Percentiles rank a stretch among this genome's conserved stretches.
Evolutionary conservation across 495 filamentous ascomycete genomes (phyloP).

Genomic region (Talaromyces stipitatus): DNA sequence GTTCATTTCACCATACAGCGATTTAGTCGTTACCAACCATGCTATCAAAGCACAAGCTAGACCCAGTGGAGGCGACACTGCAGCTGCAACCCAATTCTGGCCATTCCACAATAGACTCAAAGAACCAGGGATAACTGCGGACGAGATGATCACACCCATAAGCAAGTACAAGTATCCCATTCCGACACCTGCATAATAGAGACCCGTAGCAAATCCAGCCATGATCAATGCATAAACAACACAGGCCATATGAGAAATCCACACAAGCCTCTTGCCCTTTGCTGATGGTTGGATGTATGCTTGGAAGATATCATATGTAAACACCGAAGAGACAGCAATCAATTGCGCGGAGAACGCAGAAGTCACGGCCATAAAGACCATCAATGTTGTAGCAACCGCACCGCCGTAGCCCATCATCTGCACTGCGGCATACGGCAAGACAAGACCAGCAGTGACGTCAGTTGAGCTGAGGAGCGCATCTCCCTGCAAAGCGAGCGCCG

Average conservation of each 20-base stretch:
- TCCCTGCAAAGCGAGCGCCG: conserved; percentile 73
- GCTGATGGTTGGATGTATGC: conserved; percentile 48
- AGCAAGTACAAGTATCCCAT: conserved; percentile 79
- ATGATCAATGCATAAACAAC: conserved; percentile 73
- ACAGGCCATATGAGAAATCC: conserved; percentile 74
- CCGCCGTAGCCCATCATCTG: conserved; percentile 86
- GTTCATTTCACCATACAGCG: conserved; percentile 61
- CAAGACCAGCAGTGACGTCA: conserved; percentile 81
- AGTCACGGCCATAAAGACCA: conserved; percentile 96
- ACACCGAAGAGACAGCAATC: conserved; percentile 88
- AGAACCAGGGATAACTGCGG: conserved; percentile 76
- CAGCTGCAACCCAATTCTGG: conserved; percentile 74
- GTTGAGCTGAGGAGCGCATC: conserved; percentile 60
- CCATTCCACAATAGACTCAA: conserved; percentile 75
- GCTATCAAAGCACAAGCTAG: conserved; percentile 70
- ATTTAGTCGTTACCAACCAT: conserved; percentile 87
- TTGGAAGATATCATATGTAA: conserved; percentile 88
- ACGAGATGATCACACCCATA: conserved; percentile 88
- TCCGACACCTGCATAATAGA: conserved; percentile 62
- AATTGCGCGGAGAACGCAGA: conserved; percentile 82
- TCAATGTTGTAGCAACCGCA: conserved; percentile 71
- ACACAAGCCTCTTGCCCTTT: conserved; percentile 73
- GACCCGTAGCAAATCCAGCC: conserved; percentile 74
- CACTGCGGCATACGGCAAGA: conserved; percentile 82
- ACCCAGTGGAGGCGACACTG: conserved; percentile 68